These are phyloP conservation scores for Lentinula sp. DNA, from an alignment of 768 basidiomycete species.

Conservation along the genomic window DNA sequence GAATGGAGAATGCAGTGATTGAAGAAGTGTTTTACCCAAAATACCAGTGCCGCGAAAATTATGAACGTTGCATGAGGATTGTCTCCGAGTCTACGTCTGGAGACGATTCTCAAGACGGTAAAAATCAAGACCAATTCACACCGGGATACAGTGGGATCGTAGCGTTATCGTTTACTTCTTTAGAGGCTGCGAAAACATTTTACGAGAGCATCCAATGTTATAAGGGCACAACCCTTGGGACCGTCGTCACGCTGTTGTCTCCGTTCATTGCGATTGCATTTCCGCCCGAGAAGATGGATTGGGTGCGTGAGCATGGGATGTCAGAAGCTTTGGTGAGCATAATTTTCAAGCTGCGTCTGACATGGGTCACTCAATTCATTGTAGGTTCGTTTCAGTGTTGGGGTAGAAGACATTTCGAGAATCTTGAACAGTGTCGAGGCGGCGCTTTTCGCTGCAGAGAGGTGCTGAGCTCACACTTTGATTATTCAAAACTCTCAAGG, in stretches of 20 bases:
- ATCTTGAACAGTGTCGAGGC: constrained; percentile 53
- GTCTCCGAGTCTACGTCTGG: constrained; percentile 19
- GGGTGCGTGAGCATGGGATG: constrained; percentile 86
- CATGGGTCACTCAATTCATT: neutral
- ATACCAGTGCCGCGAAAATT: constrained; percentile 66
- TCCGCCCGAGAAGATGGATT: constrained; percentile 65
- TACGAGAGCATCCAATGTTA: constrained; percentile 76
- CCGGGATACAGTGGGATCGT: constrained; percentile 80
- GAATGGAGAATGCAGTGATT: constrained; percentile 40
- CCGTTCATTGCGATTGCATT: constrained; percentile 94
- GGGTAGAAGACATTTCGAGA: constrained; percentile 65
- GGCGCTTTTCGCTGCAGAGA: constrained; percentile 74
- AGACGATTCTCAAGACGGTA: constrained; percentile 25
- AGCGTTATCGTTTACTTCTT: constrained; percentile 74
- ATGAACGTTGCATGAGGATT: constrained; percentile 58
- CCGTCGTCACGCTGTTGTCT: constrained; percentile 92
- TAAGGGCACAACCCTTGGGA: constrained; percentile 91
- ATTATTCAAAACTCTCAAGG: neutral
- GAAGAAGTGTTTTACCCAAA: constrained; percentile 90
- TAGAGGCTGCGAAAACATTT: constrained; percentile 66
- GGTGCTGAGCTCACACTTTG: neutral
- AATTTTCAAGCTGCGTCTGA: neutral
- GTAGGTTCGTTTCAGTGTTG: constrained; percentile 48
- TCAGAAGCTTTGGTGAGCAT: constrained; percentile 79
- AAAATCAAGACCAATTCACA: neutral